phyloP scores from a whole-genome alignment of 805 yeast genomes.

The Clavispora phyllophila region DNA sequence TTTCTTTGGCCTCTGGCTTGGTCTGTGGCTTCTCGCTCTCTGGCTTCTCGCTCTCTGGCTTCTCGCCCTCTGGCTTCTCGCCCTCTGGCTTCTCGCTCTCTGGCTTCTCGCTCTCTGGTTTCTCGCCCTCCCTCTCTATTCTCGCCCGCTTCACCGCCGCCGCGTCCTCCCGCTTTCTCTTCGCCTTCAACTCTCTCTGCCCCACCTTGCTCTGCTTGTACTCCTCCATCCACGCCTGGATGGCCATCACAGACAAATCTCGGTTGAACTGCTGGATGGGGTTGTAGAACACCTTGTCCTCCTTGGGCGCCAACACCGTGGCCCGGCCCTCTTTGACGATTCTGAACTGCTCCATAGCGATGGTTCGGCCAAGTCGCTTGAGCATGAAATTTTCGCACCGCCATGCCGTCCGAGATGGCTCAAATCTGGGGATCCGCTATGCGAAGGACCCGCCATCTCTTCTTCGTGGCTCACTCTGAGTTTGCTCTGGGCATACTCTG shows the following conservation, averaged over 20 bases:
- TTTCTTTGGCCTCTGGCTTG: too few species aligned
- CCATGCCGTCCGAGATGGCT: background rate
- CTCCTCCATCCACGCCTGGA: slow-evolving; percentile 77
- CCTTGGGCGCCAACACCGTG: slow-evolving; percentile 72
- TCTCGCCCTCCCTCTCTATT: background rate
- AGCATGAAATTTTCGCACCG: slow-evolving; percentile 1
- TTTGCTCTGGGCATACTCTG: too few species aligned
- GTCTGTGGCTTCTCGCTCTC: background rate
- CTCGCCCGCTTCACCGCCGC: background rate
- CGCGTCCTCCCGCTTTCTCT: slow-evolving; percentile 18
- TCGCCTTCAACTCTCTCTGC: slow-evolving; percentile 18
- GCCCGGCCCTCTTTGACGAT: slow-evolving; percentile 75
- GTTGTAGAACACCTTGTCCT: slow-evolving; percentile 84
- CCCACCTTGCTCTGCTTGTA: slow-evolving; percentile 37
- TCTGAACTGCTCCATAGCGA: slow-evolving; percentile 22
- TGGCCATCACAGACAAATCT: slow-evolving; percentile 80
- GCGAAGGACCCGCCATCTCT: too few species aligned
- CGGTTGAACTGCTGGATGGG: slow-evolving; percentile 96
- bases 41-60: background rate
- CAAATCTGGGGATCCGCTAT: too few species aligned
- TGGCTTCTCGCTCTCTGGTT: too few species aligned
- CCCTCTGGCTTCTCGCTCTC: too few species aligned
- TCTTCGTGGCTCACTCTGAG: too few species aligned
- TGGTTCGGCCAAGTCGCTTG: slow-evolving; percentile 1
- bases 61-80: background rate